phyloP scores from a whole-genome alignment of 345 rosid species.

The Ailanthus altissimus region DNA sequence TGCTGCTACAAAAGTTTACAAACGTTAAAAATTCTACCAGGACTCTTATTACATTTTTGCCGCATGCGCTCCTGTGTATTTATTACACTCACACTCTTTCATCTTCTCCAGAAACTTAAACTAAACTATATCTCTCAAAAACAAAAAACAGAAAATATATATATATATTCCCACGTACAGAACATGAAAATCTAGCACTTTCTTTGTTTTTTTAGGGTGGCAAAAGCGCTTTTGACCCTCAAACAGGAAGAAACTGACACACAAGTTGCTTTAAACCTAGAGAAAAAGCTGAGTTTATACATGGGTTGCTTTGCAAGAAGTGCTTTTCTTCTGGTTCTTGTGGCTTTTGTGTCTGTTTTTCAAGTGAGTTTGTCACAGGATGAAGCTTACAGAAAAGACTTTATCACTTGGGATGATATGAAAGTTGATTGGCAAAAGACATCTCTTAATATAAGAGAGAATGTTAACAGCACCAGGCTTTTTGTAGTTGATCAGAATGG shows the following conservation, averaged over 20 bases:
- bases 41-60: constrained; percentile 17
- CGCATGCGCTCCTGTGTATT: constrained; percentile 51
- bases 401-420: constrained; percentile 81
- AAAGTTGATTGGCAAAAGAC: constrained; percentile 38
- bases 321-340: constrained; percentile 21
- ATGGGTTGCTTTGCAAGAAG: neutral
- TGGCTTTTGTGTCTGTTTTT: constrained; percentile 9
- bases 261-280: neutral
- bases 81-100: constrained; percentile 56
- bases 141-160: neutral
- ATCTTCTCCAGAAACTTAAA: neutral
- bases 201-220: neutral
- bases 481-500: constrained; percentile 75
- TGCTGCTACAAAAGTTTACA: neutral
- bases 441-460: constrained; percentile 32
- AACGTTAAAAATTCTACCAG: neutral
- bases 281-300: neutral
- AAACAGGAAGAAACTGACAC: neutral
- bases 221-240: neutral
- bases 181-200: neutral
- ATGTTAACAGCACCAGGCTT: constrained; percentile 39
- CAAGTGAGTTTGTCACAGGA: constrained; percentile 18
- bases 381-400: constrained; percentile 19
- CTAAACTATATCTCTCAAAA: neutral
- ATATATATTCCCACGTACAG: neutral